Base-by-base conservation (phyloP, 192 early-diverging fungal species). In the Coemansia sp. region DNA sequence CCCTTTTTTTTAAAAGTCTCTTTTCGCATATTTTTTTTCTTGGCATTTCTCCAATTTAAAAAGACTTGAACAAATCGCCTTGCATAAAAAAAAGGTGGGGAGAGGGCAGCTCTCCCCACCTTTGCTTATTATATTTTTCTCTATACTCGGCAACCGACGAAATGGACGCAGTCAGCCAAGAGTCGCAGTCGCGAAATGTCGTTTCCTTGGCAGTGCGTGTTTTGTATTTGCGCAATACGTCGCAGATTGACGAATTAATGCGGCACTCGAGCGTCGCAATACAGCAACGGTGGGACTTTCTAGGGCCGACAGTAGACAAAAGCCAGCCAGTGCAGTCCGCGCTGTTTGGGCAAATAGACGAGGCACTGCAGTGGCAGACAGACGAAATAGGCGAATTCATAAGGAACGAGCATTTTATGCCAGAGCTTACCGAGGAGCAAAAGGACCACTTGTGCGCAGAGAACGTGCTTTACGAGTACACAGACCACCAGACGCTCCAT, bases 231-330 rank as follows among this genome's bases (percentile, higher is more conserved):
- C 71, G 71, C 54, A 60, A 64, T 1, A 70, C 71, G 0, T 70
- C 71, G 32, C 70, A 79, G 36, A 79, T 79, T 51, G 67, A 79
- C 54, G 61, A 64, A 52, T 54, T 79, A 20, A 64, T 79, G 67
- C 9, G 28, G 11, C 18, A 56, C 16, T 53, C 71, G 0, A 70
- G 71, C 42, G 51, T 58, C 22, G 54, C 54, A 0, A 34, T 73
- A 1, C 53, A 72, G 19, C 67, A 79, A 55, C 71, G 76, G 23
- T 79, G 76, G 76, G 76, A 79, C 45, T 79, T 73, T 61, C 67
- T 79, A 11, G 71, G 71, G 0, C 76, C 76, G 0, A n/a, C 58
- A 46, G 20, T 42, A 5, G 22, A 25, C 61, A 36, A 47, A 24
- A 42, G 27, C 55, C 0, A 29, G 10, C 19, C 35, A 22, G 53